Evolutionary conservation across 805 yeast genomes (phyloP).

Genomic region (Starmera quercuum): DNA sequence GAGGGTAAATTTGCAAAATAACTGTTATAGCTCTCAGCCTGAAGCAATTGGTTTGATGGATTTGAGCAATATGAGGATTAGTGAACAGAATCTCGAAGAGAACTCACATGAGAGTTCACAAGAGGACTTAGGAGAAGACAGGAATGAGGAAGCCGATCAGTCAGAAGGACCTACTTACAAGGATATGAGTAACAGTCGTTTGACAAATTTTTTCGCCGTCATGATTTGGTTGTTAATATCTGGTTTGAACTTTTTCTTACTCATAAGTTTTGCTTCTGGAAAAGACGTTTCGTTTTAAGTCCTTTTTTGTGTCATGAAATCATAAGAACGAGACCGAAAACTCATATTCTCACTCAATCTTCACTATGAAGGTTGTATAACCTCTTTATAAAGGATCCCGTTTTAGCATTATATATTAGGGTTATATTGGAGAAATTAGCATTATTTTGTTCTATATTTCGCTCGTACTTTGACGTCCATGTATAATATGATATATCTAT

Average conservation of each 20-base stretch:
- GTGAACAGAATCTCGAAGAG: background rate
- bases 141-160: conserved; percentile 6
- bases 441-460: too few relatives aligned
- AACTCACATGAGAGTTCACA: background rate
- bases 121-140: conserved; percentile 4
- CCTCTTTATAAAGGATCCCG: too few relatives aligned
- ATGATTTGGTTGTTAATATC: conserved; percentile 64
- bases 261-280: conserved; percentile 40
- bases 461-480: too few relatives aligned
- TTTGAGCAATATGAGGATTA: conserved; percentile 1
- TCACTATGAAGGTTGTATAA: too few relatives aligned
- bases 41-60: conserved; percentile 11
- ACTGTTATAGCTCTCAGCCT: conserved; percentile 7
- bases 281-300: conserved; percentile 28
- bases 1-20: conserved; percentile 38
- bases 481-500: too few relatives aligned
- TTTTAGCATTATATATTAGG: too few relatives aligned
- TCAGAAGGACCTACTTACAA: conserved; percentile 13
- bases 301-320: background rate
- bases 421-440: too few relatives aligned
- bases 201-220: conserved; percentile 44
- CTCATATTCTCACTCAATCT: background rate
- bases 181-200: conserved; percentile 36
- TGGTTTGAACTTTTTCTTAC: conserved; percentile 57
- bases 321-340: too few relatives aligned